Conservation (phyloP, 2,329 filamentous ascomycete genomes). For the Pezicula rhizophila region DNA sequence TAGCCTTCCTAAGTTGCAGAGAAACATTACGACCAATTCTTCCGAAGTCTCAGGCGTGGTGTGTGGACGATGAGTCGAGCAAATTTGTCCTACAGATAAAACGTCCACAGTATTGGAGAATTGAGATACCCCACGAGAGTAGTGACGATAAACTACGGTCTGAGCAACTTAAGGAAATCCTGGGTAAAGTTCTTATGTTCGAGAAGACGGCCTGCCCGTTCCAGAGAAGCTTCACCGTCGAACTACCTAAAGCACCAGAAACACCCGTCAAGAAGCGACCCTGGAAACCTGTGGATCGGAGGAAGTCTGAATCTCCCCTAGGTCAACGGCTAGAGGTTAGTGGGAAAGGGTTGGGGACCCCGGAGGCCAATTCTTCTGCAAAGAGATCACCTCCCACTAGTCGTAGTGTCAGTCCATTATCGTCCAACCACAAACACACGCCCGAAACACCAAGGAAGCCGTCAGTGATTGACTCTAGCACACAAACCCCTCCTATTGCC, state of each 20-base stretch:
- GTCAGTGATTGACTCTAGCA: too few species aligned
- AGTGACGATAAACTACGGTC: slow-evolving; percentile 59
- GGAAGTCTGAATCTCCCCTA: slow-evolving; percentile 1
- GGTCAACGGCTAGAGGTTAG: background rate
- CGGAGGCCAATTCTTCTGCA: background rate
- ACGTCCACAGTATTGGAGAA: slow-evolving; percentile 80
- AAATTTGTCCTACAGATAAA: slow-evolving; percentile 83
- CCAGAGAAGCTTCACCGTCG: slow-evolving; percentile 66
- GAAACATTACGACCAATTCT: slow-evolving; percentile 79
- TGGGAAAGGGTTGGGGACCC: too few species aligned
- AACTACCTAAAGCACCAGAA: slow-evolving; percentile 62
- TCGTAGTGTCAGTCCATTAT: background rate
- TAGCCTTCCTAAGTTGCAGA: slow-evolving; percentile 83
- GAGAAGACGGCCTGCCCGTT: slow-evolving; percentile 88
- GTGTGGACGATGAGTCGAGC: slow-evolving; percentile 73
- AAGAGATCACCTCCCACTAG: background rate
- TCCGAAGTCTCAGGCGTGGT: slow-evolving; percentile 90
- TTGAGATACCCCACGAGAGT: slow-evolving; percentile 68
- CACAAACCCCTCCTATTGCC: too few species aligned
- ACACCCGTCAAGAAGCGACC: slow-evolving; percentile 61
- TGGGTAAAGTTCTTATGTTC: slow-evolving; percentile 71
- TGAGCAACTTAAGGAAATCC: slow-evolving; percentile 59
- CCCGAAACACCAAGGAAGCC: too few species aligned
- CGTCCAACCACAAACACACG: background rate
- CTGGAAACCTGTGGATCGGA: slow-evolving; percentile 50